Evolutionary conservation across 805 yeast species (phyloP), one percentile per base, ranked within the genome.

Genomic region (Starmerella apicola): DNA sequence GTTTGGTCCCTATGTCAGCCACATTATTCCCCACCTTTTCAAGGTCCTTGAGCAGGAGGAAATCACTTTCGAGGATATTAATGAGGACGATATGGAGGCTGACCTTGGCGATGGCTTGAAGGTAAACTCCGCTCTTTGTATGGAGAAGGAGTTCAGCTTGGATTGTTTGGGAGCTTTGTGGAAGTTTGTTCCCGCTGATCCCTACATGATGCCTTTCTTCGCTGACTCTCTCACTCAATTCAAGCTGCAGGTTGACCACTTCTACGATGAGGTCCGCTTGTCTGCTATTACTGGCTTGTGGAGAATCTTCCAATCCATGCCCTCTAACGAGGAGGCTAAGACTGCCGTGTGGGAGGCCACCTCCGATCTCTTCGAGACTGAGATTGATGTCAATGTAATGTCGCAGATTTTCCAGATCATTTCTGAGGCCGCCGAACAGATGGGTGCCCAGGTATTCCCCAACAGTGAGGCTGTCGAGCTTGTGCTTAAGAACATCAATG

Each of bases 101-200:
- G 49, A 45, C 32, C 25, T 41, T n/a, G 76, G 71, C 45, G 79
- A 79, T 54, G 79, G 80, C 46, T 67, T 83, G 62, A 79, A 82
- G 52, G 85, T 91, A 48, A 86, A 85, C 71, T 81, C 95, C 37
- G 96, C 95, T 67, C 75, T 91, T 53, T 83, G 96, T 50, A 79
- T 82, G 53, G 98, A 88, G 65, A 88, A 88, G 64, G 97, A 91
- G 58, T 72, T 86, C 58, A 94, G 95, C 38, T 62, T 71, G 39
- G 95, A 94, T 52, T 81, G 95, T 36, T 81, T 85, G 56, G 77
- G 73, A 43, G 76, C 76, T 39, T 85, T 88, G 63, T 72, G 77
- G 54, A 84, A 76, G 55, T 79, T 84, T 45, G 84, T 82, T 58
- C 64, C 58, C 34, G 63, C 75, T 42, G 70, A 85, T 20, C 43